phyloP scores from a whole-genome alignment of 2,329 filamentous ascomycete species.

The Iodosphaeria phyllophila region DNA sequence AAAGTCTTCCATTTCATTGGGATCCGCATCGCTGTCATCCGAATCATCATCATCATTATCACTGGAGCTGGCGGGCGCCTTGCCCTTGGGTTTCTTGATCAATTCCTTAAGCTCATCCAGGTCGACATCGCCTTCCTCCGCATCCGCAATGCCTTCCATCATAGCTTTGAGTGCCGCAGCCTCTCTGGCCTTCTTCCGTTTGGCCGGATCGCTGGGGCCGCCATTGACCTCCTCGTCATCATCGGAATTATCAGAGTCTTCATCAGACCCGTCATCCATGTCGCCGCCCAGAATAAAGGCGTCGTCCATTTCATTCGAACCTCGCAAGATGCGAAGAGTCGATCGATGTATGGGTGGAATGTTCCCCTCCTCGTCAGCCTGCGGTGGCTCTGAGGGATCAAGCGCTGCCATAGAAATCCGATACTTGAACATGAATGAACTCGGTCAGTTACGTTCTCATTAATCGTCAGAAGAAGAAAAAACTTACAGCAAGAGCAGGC shows the following conservation, averaged over 20 bases:
- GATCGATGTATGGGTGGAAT: conserved; percentile 49
- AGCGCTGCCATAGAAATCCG: conserved; percentile 97
- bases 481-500: background rate
- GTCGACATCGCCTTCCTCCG: conserved; percentile 37
- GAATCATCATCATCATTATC: conserved; percentile 31
- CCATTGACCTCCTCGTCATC: conserved; percentile 53
- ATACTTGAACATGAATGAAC: conserved; percentile 40
- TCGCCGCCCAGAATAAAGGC: conserved; percentile 28
- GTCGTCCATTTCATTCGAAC: conserved; percentile 47
- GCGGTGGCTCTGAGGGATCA: conserved; percentile 63
- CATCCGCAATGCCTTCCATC: conserved; percentile 49
- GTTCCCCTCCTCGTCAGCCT: conserved; percentile 44
- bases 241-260: conserved; percentile 31
- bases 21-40: conserved; percentile 41
- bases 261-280: conserved; percentile 32
- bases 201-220: conserved; percentile 78
- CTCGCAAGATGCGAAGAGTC: conserved; percentile 79
- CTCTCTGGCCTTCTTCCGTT: conserved; percentile 73
- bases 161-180: conserved; percentile 63
- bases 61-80: conserved; percentile 39
- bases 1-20: conserved; percentile 70
- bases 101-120: conserved; percentile 49
- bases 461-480: background rate
- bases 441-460: conserved; percentile 1
- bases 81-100: conserved; percentile 42